Evolutionary conservation across 192 early-diverging fungal genomes (phyloP).

Genomic region (Coemansia furcata): DNA sequence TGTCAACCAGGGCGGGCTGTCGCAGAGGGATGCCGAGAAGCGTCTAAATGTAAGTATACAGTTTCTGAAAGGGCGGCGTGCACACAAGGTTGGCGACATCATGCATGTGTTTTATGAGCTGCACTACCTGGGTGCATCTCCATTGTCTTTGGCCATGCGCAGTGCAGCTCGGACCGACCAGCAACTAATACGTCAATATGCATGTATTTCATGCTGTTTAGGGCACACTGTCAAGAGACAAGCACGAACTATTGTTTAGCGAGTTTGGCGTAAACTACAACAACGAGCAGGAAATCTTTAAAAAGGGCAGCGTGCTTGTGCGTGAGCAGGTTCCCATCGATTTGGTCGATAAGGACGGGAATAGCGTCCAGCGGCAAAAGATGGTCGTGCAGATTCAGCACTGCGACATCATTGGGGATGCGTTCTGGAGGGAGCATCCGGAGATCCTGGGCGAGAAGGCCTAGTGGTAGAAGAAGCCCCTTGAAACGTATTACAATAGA

Average conservation of each 20-base stretch:
- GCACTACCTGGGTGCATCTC: background rate
- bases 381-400: constrained; percentile 54
- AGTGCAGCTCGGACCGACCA: background rate
- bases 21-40: constrained; percentile 73
- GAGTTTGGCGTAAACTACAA: constrained; percentile 89
- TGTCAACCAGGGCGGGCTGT: constrained; percentile 65
- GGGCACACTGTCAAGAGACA: constrained; percentile 83
- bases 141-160: background rate
- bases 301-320: constrained; percentile 83
- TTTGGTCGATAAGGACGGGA: constrained; percentile 10
- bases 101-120: constrained; percentile 4
- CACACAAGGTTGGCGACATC: background rate
- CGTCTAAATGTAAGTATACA: constrained; percentile 59
- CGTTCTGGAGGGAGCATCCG: constrained; percentile 66
- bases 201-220: constrained; percentile 30
- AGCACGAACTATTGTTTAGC: constrained; percentile 89
- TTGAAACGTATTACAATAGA: background rate
- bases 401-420: constrained; percentile 72
- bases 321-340: constrained; percentile 51
- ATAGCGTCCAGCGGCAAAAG: constrained; percentile 54
- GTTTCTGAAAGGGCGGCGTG: background rate
- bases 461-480: background rate
- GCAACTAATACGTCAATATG: background rate
- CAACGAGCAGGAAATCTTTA: constrained; percentile 73
- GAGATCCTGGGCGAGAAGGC: constrained; percentile 27